Evolutionary conservation across 495 filamentous ascomycete genomes (phyloP).

Genomic region (Penicillium chermesinum): DNA sequence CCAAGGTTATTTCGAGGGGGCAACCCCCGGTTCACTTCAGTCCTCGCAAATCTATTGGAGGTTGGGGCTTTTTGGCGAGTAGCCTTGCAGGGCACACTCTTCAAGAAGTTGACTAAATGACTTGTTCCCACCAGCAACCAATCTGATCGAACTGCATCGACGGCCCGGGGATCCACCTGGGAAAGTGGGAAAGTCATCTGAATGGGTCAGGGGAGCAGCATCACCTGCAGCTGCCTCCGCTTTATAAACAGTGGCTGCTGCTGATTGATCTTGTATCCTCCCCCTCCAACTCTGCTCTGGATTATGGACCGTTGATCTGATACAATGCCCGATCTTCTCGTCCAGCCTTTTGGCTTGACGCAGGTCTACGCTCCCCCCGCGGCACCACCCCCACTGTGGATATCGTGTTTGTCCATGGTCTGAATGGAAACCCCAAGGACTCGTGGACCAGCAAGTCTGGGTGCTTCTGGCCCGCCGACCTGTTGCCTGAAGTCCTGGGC

Average conservation of each 20-base stretch:
- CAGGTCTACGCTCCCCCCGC: slow-evolving; percentile 56
- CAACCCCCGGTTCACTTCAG: too few species aligned
- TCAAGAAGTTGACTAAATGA: too few species aligned
- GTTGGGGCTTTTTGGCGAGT: too few species aligned
- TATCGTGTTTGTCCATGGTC: slow-evolving; percentile 76
- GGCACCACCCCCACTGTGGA: slow-evolving; percentile 29
- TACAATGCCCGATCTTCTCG: slow-evolving; percentile 29
- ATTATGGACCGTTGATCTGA: slow-evolving; percentile 1
- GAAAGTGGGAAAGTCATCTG: too few species aligned
- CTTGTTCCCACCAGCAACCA: too few species aligned
- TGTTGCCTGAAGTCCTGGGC: slow-evolving; percentile 62
- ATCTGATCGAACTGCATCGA: not conserved
- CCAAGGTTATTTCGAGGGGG: slow-evolving; percentile 7
- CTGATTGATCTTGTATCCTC: not conserved
- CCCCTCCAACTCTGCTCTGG: not conserved
- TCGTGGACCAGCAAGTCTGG: slow-evolving; percentile 68
- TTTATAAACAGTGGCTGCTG: not conserved
- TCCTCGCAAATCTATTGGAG: too few species aligned
- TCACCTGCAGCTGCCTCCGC: slow-evolving; percentile 9
- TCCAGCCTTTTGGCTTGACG: slow-evolving; percentile 65
- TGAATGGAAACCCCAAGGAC: slow-evolving; percentile 70
- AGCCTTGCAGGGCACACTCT: too few species aligned
- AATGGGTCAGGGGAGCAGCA: slow-evolving; percentile 13
- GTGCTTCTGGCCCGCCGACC: slow-evolving; percentile 71
- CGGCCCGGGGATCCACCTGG: not conserved